These are phyloP conservation scores for Lachnellula hyalina DNA, from an alignment of 2,329 filamentous ascomycete species.

Conservation along the genomic window DNA sequence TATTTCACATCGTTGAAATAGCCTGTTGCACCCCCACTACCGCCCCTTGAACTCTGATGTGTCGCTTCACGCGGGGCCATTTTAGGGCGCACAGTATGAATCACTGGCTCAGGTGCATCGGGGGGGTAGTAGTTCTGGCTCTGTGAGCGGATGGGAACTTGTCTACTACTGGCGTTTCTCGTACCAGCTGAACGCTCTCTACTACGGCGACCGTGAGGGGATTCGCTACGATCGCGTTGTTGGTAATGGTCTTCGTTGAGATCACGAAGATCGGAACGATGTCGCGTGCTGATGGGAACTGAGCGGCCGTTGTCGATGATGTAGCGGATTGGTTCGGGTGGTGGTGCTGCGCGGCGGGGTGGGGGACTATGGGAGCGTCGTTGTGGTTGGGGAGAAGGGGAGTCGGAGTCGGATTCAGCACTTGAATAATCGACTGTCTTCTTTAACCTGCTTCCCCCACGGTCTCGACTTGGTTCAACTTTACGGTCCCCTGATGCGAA, in stretches of 20 bases:
- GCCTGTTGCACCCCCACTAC: not conserved
- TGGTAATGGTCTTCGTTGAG: constrained; percentile 14
- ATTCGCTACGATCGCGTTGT: constrained; percentile 21
- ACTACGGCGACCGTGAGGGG: constrained; percentile 16
- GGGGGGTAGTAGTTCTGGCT: constrained; percentile 16
- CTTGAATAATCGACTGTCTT: constrained; percentile 14
- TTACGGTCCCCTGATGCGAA: constrained; percentile 19
- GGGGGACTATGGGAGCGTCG: constrained; percentile 20
- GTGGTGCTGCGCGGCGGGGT: not conserved
- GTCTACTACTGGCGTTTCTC: constrained; percentile 6
- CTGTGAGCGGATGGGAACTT: constrained; percentile 5
- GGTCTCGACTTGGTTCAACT: constrained; percentile 13
- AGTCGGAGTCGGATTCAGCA: constrained; percentile 18
- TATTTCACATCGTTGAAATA: constrained; percentile 13
- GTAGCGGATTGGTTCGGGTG: constrained; percentile 20
- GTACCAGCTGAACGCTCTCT: constrained; percentile 14
- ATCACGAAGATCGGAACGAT: constrained; percentile 17
- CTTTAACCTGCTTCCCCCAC: constrained; percentile 21
- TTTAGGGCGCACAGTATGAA: constrained; percentile 15
- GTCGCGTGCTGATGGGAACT: constrained; percentile 15
- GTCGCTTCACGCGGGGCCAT: constrained; percentile 14
- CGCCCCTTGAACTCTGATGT: constrained; percentile 1
- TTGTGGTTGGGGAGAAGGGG: constrained; percentile 9
- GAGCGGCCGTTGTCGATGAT: constrained; percentile 21
- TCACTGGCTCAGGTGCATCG: constrained; percentile 12